phyloP scores from a whole-genome alignment of 1,284 basidiomycete genomes.

The Porogramme epimiltina region DNA sequence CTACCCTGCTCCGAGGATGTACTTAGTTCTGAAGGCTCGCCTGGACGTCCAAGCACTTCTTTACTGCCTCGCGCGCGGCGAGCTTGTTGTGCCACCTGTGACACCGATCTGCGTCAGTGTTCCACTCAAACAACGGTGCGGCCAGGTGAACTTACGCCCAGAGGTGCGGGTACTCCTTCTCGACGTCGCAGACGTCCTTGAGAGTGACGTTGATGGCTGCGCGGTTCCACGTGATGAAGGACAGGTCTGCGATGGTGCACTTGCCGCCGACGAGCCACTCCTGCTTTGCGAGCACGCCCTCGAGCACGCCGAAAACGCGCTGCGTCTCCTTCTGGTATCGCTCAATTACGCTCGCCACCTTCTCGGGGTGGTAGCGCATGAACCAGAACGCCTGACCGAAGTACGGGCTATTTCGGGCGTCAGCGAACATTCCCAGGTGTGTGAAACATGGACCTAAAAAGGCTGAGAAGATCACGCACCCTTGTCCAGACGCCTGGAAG shows the following conservation, averaged over 20 bases:
- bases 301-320: slow-evolving; percentile 33
- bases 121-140: too few species aligned
- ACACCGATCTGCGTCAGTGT: too few species aligned
- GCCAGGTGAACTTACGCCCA: slow-evolving; percentile 13
- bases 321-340: slow-evolving; percentile 35
- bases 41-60: too few species aligned
- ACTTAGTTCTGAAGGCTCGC: too few species aligned
- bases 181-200: slow-evolving; percentile 11
- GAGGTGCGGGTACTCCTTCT: slow-evolving; percentile 21
- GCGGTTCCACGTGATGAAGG: slow-evolving; percentile 25
- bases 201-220: slow-evolving; percentile 9
- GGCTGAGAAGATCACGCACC: too few species aligned
- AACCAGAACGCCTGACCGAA: slow-evolving; percentile 34
- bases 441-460: not conserved
- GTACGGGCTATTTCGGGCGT: slow-evolving; percentile 21
- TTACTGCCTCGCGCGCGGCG: too few species aligned
- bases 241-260: slow-evolving; percentile 26
- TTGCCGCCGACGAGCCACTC: slow-evolving; percentile 25
- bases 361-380: slow-evolving; percentile 24
- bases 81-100: too few species aligned
- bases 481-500: slow-evolving; percentile 34
- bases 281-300: slow-evolving; percentile 28
- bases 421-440: slow-evolving; percentile 28
- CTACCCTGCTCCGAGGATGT: too few species aligned
- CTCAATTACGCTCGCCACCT: slow-evolving; percentile 30